phyloP scores from a whole-genome alignment of 2,329 filamentous ascomycete genomes.

The Dissoconium aciculare region DNA sequence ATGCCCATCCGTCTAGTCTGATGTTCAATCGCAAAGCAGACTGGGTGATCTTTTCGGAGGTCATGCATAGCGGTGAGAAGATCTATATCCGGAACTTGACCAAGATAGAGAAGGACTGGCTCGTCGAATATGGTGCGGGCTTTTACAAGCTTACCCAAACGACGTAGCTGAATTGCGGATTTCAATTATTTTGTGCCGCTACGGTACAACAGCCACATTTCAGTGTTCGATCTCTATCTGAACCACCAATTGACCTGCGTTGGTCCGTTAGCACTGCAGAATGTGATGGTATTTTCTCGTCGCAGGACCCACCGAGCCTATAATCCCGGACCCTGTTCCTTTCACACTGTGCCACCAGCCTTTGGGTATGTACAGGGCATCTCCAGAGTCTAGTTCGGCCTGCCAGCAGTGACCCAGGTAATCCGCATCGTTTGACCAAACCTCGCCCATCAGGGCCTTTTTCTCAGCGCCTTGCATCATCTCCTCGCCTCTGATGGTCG shows the following conservation, averaged over 20 bases:
- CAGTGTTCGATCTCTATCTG: slow-evolving; percentile 32
- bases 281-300: slow-evolving; percentile 5
- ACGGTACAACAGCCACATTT: too few species aligned
- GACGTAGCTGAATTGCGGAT: slow-evolving; percentile 3
- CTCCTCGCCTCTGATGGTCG: slow-evolving; percentile 56
- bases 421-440: slow-evolving; percentile 43
- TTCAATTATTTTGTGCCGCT: too few species aligned
- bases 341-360: slow-evolving; percentile 81
- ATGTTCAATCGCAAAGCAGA: slow-evolving; percentile 96
- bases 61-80: slow-evolving; percentile 78
- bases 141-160: slow-evolving; percentile 54
- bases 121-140: slow-evolving; percentile 72
- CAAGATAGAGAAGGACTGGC: slow-evolving; percentile 88
- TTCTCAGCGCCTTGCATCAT: slow-evolving; percentile 82
- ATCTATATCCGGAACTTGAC: slow-evolving; percentile 81
- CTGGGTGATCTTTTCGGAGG: slow-evolving; percentile 91
- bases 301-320: slow-evolving; percentile 38
- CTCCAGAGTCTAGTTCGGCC: slow-evolving; percentile 43
- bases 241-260: slow-evolving; percentile 66
- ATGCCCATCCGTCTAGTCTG: slow-evolving; percentile 81
- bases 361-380: slow-evolving; percentile 63
- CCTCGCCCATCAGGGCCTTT: slow-evolving; percentile 45
- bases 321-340: slow-evolving; percentile 44
- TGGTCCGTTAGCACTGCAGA: slow-evolving; percentile 17
- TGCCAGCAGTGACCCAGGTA: slow-evolving; percentile 12